Percentiles rank a stretch among this genome's conserved stretches.
These are phyloP conservation scores for Curvularia sp. DNA, from an alignment of 2,329 filamentous ascomycete genomes.

Conservation along the genomic window DNA sequence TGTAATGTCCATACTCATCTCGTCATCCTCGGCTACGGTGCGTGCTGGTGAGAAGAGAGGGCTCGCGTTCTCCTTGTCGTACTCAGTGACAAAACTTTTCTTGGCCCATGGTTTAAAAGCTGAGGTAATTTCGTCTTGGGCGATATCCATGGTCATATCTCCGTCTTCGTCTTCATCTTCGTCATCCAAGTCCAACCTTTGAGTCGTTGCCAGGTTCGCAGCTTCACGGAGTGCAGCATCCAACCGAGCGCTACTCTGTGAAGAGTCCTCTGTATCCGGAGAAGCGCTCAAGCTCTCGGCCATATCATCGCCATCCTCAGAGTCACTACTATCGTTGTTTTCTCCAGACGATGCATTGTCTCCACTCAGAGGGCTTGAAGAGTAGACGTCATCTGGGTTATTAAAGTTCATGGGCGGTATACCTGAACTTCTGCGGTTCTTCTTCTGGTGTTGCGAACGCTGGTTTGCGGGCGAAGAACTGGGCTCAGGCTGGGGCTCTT, in stretches of 20 bases:
- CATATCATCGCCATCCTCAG: slow-evolving; percentile 71
- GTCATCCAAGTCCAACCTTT: slow-evolving; percentile 62
- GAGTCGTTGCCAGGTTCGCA: slow-evolving; percentile 75
- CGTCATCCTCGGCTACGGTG: slow-evolving; percentile 59
- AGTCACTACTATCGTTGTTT: slow-evolving; percentile 62
- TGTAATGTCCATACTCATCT: slow-evolving; percentile 95
- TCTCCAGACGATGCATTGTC: slow-evolving; percentile 53
- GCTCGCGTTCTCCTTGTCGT: slow-evolving; percentile 60
- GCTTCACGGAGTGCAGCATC: slow-evolving; percentile 82
- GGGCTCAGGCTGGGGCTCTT: slow-evolving; percentile 65
- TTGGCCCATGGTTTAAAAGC: slow-evolving; percentile 77
- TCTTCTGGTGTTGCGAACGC: slow-evolving; percentile 68
- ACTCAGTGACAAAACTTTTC: slow-evolving; percentile 55
- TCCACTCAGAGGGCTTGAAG: slow-evolving; percentile 79
- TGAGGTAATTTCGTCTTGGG: slow-evolving; percentile 74
- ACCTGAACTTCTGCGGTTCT: slow-evolving; percentile 67
- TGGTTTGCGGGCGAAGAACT: slow-evolving; percentile 70
- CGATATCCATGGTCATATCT: slow-evolving; percentile 61
- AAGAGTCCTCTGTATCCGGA: slow-evolving; percentile 63
- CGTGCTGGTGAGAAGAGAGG: slow-evolving; percentile 57
- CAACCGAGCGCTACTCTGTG: slow-evolving; percentile 73
- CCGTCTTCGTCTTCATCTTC: slow-evolving; percentile 58
- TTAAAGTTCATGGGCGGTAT: slow-evolving; percentile 71
- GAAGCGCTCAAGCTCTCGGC: slow-evolving; percentile 68
- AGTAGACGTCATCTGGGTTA: slow-evolving; percentile 69